Base-by-base conservation (phyloP, 164 flowering plant species). In the Umbellularia californica region DNA sequence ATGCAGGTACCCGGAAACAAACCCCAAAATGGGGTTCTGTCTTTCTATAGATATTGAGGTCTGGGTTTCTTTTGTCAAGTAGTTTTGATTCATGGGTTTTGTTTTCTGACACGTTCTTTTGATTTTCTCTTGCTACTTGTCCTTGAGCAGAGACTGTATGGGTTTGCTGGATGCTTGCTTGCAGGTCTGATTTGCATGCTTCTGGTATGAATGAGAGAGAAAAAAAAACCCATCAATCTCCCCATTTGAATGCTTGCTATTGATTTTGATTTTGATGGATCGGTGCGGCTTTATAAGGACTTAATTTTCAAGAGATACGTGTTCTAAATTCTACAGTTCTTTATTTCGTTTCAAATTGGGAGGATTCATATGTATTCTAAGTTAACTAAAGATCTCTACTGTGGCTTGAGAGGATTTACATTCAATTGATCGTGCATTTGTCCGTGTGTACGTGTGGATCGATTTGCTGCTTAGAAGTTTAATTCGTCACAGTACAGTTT, bases 81-180 rank as follows among this genome's bases (percentile, higher is more conserved):
- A 51, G 60, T 50, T 70, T 70, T 64, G 20, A 28, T 41, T 33
- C 58, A 1, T 50, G 24, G 25, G 22, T 10, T 2, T 50, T 50
- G 6, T 25, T 60, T 71, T 62, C 52, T 71, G 63, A 52, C 23
- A 10, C 50, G 5, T 66, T n/a, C 50, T 55, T 30, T 2, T 68
- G 51, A 17, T 52, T 25, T 52, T 35, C 17, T 27, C 15, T 28
- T 51, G 27, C 35, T 69, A 7, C 41, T 63, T 78, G 75, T 66
- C 22, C 52, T 25, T 71, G 50, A 71, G 30, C 88, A 92, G 97
- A 88, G 94, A 83, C 65, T 90, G 50, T 90, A 90, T 70, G 97
- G 77, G 14, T 92, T 92, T 72, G 94, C 85, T 64, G 94, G 83
- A 2, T 88, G 85, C 76, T 74, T 88, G 80, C 67, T 84, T 65